Percentiles rank a stretch among this genome's conserved stretches.
phyloP scores from a whole-genome alignment of 352 stramenopile genomes.

The Blastocystis sp. region DNA sequence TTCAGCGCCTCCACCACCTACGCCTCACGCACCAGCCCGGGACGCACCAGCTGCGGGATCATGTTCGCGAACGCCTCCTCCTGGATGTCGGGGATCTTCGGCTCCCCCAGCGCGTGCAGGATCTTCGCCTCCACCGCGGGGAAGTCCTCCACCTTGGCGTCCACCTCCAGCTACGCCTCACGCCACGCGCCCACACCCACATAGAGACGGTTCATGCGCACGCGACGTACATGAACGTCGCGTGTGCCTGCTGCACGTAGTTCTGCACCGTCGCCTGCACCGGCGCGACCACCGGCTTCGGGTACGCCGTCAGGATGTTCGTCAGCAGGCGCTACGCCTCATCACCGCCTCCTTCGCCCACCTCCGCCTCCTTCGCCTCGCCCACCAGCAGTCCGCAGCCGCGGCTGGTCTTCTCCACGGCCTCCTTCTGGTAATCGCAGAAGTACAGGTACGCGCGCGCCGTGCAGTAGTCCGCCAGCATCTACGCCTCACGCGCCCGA shows the following conservation, averaged over 20 bases:
- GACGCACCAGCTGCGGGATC: not conserved
- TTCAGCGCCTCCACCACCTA: slow-evolving; percentile 13
- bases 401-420: not conserved
- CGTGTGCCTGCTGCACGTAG: too few species aligned
- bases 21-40: not conserved
- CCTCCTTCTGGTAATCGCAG: not conserved
- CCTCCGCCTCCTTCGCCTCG: not conserved
- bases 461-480: not conserved
- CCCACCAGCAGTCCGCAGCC: slow-evolving; percentile 13
- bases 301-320: not conserved
- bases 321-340: not conserved
- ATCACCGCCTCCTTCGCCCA: not conserved
- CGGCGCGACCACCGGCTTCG: not conserved
- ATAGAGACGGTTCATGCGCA: slow-evolving; percentile 21
- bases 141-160: not conserved
- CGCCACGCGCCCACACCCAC: not conserved
- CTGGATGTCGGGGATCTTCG: slow-evolving; percentile 14
- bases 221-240: not conserved
- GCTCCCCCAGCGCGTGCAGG: slow-evolving; percentile 18
- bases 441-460: not conserved
- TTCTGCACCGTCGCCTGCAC: not conserved
- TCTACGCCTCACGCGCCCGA: not conserved
- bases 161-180: slow-evolving; percentile 3
- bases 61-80: slow-evolving; percentile 5
- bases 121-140: slow-evolving; percentile 14